A percentile compares a stretch with the other conserved stretches of the same genome.
Conservation (phyloP, 495 filamentous ascomycete species). For the Tuber melanosporum region DNA sequence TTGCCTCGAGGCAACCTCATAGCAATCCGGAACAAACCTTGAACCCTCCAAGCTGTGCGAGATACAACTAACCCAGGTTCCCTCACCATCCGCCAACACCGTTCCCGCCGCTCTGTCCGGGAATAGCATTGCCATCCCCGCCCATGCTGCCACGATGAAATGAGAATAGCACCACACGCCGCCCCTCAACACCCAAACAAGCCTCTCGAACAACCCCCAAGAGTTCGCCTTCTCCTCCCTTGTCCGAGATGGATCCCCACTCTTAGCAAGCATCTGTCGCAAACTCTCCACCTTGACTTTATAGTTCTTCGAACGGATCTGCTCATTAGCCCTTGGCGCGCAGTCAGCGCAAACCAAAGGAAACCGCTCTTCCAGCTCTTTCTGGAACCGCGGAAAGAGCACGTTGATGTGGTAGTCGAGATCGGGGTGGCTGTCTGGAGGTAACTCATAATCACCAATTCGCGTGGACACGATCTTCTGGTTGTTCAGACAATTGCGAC, state of each 20-base stretch:
- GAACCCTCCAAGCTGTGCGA: slow-evolving; percentile 9
- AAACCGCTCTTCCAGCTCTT: slow-evolving; percentile 30
- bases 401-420: slow-evolving; percentile 32
- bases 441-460: slow-evolving; percentile 29
- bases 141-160: slow-evolving; percentile 29
- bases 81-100: slow-evolving; percentile 10
- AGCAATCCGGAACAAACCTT: slow-evolving; percentile 24
- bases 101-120: slow-evolving; percentile 3
- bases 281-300: slow-evolving; percentile 37
- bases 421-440: slow-evolving; percentile 38
- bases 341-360: slow-evolving; percentile 30
- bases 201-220: slow-evolving; percentile 12
- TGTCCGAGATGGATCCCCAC: slow-evolving; percentile 10
- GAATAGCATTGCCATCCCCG: slow-evolving; percentile 21
- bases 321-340: slow-evolving; percentile 31
- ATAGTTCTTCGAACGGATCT: slow-evolving; percentile 31
- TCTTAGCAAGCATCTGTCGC: slow-evolving; percentile 36
- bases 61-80: slow-evolving; percentile 22
- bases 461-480: slow-evolving; percentile 32
- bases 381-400: slow-evolving; percentile 22
- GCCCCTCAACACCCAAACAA: slow-evolving; percentile 30
- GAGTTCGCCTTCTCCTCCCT: slow-evolving; percentile 8
- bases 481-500: slow-evolving; percentile 35
- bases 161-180: slow-evolving; percentile 34
- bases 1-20: slow-evolving; percentile 25